Base-by-base conservation (phyloP, 2,329 filamentous ascomycete genomes). In the Chaetoscypha palmicola region DNA sequence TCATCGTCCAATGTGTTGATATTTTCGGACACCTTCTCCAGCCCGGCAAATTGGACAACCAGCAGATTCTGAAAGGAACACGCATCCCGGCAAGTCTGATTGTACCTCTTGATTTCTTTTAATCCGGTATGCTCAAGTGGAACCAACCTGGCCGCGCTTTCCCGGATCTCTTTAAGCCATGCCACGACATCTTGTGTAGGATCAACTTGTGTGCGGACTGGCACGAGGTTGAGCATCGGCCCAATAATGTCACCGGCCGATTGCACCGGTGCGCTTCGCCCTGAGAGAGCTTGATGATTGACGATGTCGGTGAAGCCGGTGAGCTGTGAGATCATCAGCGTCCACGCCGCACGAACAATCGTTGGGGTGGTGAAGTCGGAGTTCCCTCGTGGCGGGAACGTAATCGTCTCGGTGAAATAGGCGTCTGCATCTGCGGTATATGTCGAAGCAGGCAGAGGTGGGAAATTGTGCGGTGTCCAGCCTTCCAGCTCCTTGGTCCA, bases 121-220 rank as follows among this genome's bases (percentile, higher is more conserved):
- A 53, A 22, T 9, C 52, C 52, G 12, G 67, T 59, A 47, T 77
- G 73, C 48, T 77, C 68, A 52, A 74, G 68, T 2, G 69, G 69
- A 19, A 76, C 71, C 50, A 72, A 69, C 5, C 68, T 59, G 0
- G 69, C 64, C 0, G 67, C 67, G 30, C 68, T 62, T 12, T 67
- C 58, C 19, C 76, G 71, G 2, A 76, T 60, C 2, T 55, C 53
- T 20, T 68, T 57, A n/a, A 78, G 56, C 40, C 68, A 73, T 20
- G 69, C 57, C 0, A 52, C 48, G 5, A 68, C 58, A 3, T 58
- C 55, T 4, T 53, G 50, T 4, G 57, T 55, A 2, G 56, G 45
- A 16, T 58, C 56, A 12, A 67, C 44, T 2, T 47, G 47, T 1
- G 69, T 56, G 14, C 64, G 61, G 8, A 68, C 52, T 4, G 68